Percentiles rank a stretch among this genome's conserved stretches.
Evolutionary conservation across 2,329 filamentous ascomycete species (phyloP).

Genomic region (Monilinia aucupariae): DNA sequence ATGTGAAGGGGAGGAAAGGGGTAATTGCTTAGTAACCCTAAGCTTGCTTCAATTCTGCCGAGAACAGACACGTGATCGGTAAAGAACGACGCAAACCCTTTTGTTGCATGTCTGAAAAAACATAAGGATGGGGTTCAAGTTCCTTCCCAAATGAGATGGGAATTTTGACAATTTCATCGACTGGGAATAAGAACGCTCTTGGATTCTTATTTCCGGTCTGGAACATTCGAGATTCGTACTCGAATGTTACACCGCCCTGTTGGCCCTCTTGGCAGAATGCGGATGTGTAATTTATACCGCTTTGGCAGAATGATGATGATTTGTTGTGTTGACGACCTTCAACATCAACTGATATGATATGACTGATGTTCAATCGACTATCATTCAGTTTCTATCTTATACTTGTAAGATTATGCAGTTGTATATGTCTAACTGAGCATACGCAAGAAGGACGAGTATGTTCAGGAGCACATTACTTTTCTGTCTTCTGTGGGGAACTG

Average conservation of each 20-base stretch:
- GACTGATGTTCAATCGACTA: neutral
- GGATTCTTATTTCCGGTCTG: neutral
- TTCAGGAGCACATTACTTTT: no score
- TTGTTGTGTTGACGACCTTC: neutral
- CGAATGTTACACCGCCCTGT: no score
- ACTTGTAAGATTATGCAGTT: neutral
- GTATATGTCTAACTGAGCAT: neutral
- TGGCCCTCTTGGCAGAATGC: no score
- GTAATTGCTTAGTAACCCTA: neutral
- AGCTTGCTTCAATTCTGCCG: neutral
- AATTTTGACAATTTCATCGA: neutral
- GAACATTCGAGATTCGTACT: neutral
- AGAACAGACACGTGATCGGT: neutral
- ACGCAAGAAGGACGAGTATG: no score
- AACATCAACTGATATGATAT: neutral
- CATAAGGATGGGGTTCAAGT: no score
- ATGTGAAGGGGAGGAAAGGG: neutral
- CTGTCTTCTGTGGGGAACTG: no score
- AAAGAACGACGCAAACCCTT: neutral
- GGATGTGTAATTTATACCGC: neutral
- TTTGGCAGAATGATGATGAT: neutral
- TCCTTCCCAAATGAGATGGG: neutral
- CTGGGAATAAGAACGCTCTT: neutral
- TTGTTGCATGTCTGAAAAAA: neutral
- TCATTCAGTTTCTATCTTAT: neutral